A percentile compares a stretch with the other conserved stretches of the same genome.
These are phyloP conservation scores for Diplodia mutila DNA, from an alignment of 2,329 filamentous ascomycete species.

Conservation along the genomic window DNA sequence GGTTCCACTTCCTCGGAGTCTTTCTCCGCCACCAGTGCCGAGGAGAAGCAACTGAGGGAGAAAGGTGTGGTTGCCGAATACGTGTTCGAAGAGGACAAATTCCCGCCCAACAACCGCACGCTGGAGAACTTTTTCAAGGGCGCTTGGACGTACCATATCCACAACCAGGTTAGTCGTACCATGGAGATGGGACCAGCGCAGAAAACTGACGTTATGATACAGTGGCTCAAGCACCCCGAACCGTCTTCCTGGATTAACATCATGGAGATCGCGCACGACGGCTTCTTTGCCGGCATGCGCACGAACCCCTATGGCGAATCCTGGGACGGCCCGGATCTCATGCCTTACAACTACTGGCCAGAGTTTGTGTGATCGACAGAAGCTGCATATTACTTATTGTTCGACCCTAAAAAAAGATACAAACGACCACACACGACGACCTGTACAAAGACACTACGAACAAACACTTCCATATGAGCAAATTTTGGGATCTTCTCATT, in stretches of 20 bases:
- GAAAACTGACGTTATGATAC: neutral
- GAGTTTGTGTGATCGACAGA: constrained; percentile 50
- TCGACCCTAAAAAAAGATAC: neutral
- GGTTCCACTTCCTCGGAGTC: constrained; percentile 39
- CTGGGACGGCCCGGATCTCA: constrained; percentile 54
- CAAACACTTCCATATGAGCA: neutral
- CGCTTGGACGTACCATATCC: constrained; percentile 62
- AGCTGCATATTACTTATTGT: neutral
- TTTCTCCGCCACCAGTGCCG: constrained; percentile 46
- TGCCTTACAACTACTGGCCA: constrained; percentile 55
- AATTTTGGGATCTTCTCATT: neutral
- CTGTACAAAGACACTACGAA: constrained; percentile 13
- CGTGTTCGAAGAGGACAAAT: constrained; percentile 54
- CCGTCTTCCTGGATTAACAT: constrained; percentile 60
- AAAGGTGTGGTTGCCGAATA: constrained; percentile 51
- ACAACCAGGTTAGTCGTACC: constrained; percentile 56
- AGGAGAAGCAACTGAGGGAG: constrained; percentile 46
- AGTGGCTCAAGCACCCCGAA: constrained; percentile 61
- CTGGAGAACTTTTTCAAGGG: constrained; percentile 61
- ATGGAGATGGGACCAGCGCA: neutral
- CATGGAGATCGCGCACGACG: constrained; percentile 58
- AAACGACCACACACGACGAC: constrained; percentile 14
- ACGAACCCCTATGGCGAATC: constrained; percentile 59
- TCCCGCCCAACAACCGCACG: constrained; percentile 60
- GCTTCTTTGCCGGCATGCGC: constrained; percentile 55